Conservation (phyloP, 2,329 filamentous ascomycete species). For the Camptophora hylomeconis region DNA sequence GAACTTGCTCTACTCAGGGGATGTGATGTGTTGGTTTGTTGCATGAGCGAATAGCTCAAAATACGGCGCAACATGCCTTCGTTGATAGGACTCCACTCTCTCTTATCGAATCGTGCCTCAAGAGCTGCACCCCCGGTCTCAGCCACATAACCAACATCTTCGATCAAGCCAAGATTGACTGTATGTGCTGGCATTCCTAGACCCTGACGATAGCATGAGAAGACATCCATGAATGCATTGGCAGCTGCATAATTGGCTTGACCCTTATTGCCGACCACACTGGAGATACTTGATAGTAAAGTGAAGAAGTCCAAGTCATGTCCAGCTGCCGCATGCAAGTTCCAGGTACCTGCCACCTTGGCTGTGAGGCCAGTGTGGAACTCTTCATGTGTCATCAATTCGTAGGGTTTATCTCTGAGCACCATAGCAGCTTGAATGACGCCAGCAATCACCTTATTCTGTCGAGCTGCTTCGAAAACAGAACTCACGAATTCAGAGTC, state of each 20-base stretch:
- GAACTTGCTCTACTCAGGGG: too few species aligned
- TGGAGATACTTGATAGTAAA: conserved; percentile 8
- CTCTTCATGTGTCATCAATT: conserved; percentile 10
- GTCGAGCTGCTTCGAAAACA: conserved; percentile 2
- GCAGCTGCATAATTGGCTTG: conserved; percentile 13
- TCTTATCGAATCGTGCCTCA: too few species aligned
- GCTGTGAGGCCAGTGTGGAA: conserved; percentile 5
- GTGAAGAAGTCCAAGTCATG: conserved; percentile 21
- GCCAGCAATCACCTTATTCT: conserved; percentile 9
- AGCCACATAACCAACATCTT: conserved; percentile 20
- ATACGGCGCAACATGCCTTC: conserved; percentile 1
- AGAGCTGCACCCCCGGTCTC: conserved; percentile 6
- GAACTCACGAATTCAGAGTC: conserved; percentile 7
- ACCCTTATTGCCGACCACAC: conserved; percentile 9
- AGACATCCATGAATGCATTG: conserved; percentile 15
- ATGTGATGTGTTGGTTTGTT: too few species aligned
- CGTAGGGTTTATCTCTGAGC: conserved; percentile 11
- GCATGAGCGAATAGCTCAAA: neutral
- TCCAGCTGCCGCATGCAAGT: too few species aligned
- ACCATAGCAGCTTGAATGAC: conserved; percentile 16
- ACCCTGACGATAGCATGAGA: conserved; percentile 14
- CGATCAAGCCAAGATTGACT: conserved; percentile 21
- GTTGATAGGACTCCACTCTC: conserved; percentile 1
- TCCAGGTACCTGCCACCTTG: conserved; percentile 16
- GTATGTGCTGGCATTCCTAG: conserved; percentile 16